phyloP scores from a whole-genome alignment of 1,139 yeast genomes.

The Groenewaldozyma sp. region DNA sequence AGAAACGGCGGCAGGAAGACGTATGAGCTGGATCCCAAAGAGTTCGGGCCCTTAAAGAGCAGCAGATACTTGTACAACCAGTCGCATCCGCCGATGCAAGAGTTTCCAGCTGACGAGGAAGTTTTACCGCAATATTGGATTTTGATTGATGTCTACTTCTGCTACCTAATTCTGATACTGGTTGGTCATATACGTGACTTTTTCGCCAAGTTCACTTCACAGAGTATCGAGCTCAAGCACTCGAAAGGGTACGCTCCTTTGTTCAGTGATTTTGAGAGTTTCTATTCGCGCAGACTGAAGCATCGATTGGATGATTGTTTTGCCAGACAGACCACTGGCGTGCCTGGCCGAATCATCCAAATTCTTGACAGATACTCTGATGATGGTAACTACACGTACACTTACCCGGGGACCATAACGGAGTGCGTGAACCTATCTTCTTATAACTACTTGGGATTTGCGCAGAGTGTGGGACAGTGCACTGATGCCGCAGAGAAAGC shows the following conservation, averaged over 20 bases:
- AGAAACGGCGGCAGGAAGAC: background rate
- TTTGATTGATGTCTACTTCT: constrained; percentile 71
- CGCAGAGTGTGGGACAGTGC: constrained; percentile 88
- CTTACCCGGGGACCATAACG: constrained; percentile 63
- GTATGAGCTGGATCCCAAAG: constrained; percentile 15
- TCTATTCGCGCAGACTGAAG: constrained; percentile 86
- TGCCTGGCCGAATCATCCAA: constrained; percentile 85
- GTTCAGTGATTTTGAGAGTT: constrained; percentile 88
- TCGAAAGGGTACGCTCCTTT: constrained; percentile 93
- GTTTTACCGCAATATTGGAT: constrained; percentile 75
- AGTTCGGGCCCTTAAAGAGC: constrained; percentile 20
- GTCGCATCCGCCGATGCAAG: constrained; percentile 16
- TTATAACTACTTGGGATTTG: constrained; percentile 93
- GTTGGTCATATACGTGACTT: constrained; percentile 89
- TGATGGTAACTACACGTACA: constrained; percentile 47
- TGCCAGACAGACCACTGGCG: constrained; percentile 92
- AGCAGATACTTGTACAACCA: constrained; percentile 35
- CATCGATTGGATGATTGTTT: constrained; percentile 89
- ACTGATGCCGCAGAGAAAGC: constrained; percentile 66
- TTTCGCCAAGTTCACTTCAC: constrained; percentile 44
- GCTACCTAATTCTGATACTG: constrained; percentile 72
- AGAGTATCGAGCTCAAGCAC: constrained; percentile 41
- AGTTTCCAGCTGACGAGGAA: constrained; percentile 35
- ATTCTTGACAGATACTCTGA: constrained; percentile 67
- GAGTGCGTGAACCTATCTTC: constrained; percentile 83